These are phyloP conservation scores for Globisporangium iwayamae DNA, from an alignment of 352 stramenopile species.

Conservation along the genomic window DNA sequence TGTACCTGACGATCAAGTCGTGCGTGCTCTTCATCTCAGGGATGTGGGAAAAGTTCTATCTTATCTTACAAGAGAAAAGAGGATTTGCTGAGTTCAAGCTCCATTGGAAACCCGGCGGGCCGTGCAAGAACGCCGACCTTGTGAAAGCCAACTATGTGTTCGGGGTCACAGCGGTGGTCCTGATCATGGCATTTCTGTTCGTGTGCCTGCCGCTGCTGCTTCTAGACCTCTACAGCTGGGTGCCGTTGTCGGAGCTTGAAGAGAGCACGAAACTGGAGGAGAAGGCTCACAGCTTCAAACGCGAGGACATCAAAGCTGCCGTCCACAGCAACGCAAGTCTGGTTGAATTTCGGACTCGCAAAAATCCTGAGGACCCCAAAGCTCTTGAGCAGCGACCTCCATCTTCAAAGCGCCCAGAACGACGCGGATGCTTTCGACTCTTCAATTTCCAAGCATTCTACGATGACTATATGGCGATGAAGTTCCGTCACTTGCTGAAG, in stretches of 20 bases:
- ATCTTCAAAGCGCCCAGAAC: neutral
- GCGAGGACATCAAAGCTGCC: conserved; percentile 37
- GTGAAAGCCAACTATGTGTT: conserved; percentile 37
- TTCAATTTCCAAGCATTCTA: conserved; percentile 25
- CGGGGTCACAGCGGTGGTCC: conserved; percentile 29
- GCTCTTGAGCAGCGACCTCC: neutral
- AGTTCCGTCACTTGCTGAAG: conserved; percentile 30
- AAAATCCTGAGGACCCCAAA: neutral
- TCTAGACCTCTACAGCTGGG: conserved; percentile 57
- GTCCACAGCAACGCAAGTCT: conserved; percentile 55
- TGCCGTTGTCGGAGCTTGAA: conserved; percentile 42
- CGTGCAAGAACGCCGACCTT: conserved; percentile 21
- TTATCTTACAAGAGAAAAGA: neutral
- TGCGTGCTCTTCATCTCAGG: conserved; percentile 54
- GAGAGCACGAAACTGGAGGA: conserved; percentile 23
- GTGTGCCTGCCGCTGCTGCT: conserved; percentile 50
- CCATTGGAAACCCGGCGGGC: conserved; percentile 2
- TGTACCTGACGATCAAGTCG: conserved; percentile 57
- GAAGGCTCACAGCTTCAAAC: conserved; percentile 27
- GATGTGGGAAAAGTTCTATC: conserved; percentile 35
- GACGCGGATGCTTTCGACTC: neutral
- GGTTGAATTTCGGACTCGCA: conserved; percentile 19
- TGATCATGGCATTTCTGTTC: conserved; percentile 49
- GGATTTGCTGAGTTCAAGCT: conserved; percentile 21
- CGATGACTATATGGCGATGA: conserved; percentile 33